These are phyloP conservation scores for Pleomassaria siparia DNA, from an alignment of 2,329 filamentous ascomycete species.

Conservation along the genomic window DNA sequence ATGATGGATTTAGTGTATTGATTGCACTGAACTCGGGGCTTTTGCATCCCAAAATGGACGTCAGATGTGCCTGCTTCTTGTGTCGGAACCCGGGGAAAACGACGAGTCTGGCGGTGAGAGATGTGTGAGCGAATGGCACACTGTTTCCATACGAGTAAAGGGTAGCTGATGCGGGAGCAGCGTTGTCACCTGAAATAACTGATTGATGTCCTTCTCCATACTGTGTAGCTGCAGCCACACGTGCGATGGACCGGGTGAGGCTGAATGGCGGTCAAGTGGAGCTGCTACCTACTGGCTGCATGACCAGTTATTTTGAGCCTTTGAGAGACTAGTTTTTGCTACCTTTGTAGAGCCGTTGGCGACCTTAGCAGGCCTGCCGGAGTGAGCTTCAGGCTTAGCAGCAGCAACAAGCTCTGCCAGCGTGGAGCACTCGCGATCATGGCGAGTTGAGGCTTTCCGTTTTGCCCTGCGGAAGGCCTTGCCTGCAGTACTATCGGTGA, in stretches of 20 bases:
- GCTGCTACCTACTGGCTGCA: background rate
- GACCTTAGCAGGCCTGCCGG: background rate
- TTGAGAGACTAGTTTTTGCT: slow-evolving; percentile 1
- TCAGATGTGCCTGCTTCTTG: background rate
- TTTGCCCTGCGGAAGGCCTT: no score
- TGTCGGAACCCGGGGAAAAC: background rate
- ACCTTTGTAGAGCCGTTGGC: background rate
- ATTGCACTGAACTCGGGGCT: background rate
- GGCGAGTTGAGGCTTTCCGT: background rate
- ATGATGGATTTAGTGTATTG: background rate
- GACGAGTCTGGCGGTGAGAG: background rate
- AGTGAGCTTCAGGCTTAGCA: background rate
- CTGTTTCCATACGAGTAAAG: background rate
- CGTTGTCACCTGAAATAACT: background rate
- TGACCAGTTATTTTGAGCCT: background rate
- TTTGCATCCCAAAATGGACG: background rate
- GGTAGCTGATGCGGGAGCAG: background rate
- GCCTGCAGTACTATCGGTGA: no score
- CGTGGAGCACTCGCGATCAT: background rate
- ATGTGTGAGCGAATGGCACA: background rate
- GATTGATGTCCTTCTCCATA: background rate
- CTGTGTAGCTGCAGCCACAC: background rate
- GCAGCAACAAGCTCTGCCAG: no score
- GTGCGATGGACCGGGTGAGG: slow-evolving; percentile 4
- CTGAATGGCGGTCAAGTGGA: background rate